Base-by-base conservation (phyloP, 441 rosid genomes). In the Populus hybrid region DNA sequence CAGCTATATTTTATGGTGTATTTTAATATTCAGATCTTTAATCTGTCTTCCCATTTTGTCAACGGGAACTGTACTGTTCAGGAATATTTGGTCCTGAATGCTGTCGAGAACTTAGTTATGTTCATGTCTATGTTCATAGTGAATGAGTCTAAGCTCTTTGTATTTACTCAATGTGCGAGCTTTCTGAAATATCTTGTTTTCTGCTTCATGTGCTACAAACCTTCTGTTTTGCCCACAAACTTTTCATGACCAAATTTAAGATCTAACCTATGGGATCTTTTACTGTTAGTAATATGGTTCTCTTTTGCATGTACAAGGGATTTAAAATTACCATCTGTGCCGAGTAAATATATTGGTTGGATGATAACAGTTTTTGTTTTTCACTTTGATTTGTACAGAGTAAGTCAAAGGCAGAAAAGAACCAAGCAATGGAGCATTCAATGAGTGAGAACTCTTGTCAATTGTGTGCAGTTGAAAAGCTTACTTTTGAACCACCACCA, bases 391-490 rank as follows among this genome's bases (percentile, higher is more conserved):
- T 75, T 85, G 59, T 76, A 69, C 91, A 97, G 99, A 97, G 98
- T 82, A 97, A 93, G 87, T 89, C 99, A 21, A 97, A 97, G 89
- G 99, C 89, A 20, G 99, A 95, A 82, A 97, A 90, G 87, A 93
- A 95, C 88, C 98, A 95, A 85, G 99, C 99, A 73, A 92, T 97
- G 99, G 99, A 93, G 89, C 95, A 88, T 80, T 73, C 91, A n/a
- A 95, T 97, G 99, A 97, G 97, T 87, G 99, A 97, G 87, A 97
- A 97, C 84, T 97, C 97, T 73, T 97, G 99, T 86, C 99, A 97
- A 84, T 82, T 97, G 81, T 97, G 99, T 90, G 99, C 99, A 32
- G 99, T 95, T 81, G 99, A 97, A 89, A 93, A 93, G 90, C 99
- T 97, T 82, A 93, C 97, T 82, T 97, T 97, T 88, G 99, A 97